Evolutionary conservation across 1,139 yeast genomes (phyloP).

Genomic region (Candida freyschussii): DNA sequence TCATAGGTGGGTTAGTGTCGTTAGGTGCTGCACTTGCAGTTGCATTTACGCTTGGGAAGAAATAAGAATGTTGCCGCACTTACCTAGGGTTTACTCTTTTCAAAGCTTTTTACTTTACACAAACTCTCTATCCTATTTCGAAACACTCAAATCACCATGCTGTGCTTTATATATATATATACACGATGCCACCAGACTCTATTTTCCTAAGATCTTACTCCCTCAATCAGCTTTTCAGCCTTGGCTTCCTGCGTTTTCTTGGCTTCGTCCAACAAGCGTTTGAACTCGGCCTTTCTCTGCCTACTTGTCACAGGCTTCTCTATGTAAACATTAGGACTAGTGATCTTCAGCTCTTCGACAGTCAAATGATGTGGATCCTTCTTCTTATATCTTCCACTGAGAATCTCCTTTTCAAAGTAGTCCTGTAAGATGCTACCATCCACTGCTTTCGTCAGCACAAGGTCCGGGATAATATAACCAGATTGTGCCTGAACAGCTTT

Average conservation of each 20-base stretch:
- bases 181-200: too few relatives aligned
- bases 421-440: slow-evolving; percentile 41
- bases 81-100: too few relatives aligned
- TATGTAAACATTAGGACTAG: slow-evolving; percentile 45
- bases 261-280: slow-evolving; percentile 40
- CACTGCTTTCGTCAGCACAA: slow-evolving; percentile 45
- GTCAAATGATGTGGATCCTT: slow-evolving; percentile 74
- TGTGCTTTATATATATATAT: too few relatives aligned
- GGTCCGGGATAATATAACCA: slow-evolving; percentile 66
- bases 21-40: slow-evolving; percentile 50
- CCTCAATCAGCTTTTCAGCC: slow-evolving; percentile 33
- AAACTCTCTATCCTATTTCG: too few relatives aligned
- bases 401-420: slow-evolving; percentile 41
- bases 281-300: slow-evolving; percentile 37
- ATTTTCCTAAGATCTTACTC: slow-evolving; percentile 25
- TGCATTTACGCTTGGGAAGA: slow-evolving; percentile 18
- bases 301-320: slow-evolving; percentile 37
- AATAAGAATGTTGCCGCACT: too few relatives aligned
- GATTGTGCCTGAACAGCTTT: slow-evolving; percentile 55
- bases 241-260: slow-evolving; percentile 34
- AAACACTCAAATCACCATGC: too few relatives aligned
- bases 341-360: slow-evolving; percentile 43
- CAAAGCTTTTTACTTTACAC: too few relatives aligned
- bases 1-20: slow-evolving; percentile 61
- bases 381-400: slow-evolving; percentile 51